Evolutionary conservation across 129 eudicot genomes (phyloP).

Genomic region (Chrysanthemum makinoi): DNA sequence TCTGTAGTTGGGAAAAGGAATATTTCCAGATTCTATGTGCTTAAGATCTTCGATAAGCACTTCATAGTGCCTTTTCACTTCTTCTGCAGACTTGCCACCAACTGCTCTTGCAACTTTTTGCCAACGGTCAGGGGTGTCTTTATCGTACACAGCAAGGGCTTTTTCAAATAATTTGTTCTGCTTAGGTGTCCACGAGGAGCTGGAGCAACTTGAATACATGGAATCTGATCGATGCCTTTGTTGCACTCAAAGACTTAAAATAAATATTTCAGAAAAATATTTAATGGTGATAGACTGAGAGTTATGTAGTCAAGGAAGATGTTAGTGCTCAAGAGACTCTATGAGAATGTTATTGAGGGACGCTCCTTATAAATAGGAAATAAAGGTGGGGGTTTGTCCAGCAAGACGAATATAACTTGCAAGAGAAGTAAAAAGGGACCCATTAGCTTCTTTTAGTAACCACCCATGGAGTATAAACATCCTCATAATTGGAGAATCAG

Average conservation of each 20-base stretch:
- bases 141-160: slow-evolving; percentile 64
- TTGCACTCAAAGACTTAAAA: slow-evolving; percentile 12
- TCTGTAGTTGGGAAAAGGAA: slow-evolving; percentile 61
- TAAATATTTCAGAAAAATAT: not conserved
- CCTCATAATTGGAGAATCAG: slow-evolving; percentile 26
- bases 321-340: slow-evolving; percentile 33
- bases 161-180: slow-evolving; percentile 73
- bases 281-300: not conserved
- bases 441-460: slow-evolving; percentile 31
- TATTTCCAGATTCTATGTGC: slow-evolving; percentile 65
- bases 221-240: slow-evolving; percentile 59
- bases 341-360: slow-evolving; percentile 32
- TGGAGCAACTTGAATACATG: slow-evolving; percentile 41
- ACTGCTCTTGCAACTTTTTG: slow-evolving; percentile 65
- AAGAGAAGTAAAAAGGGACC: slow-evolving; percentile 25
- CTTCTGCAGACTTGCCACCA: slow-evolving; percentile 70
- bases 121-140: slow-evolving; percentile 80
- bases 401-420: slow-evolving; percentile 37
- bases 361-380: slow-evolving; percentile 45
- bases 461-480: slow-evolving; percentile 19
- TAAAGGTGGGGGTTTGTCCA: slow-evolving; percentile 44
- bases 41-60: slow-evolving; percentile 63
- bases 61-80: slow-evolving; percentile 75
- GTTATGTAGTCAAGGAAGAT: slow-evolving; percentile 25
- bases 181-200: slow-evolving; percentile 58